These are phyloP conservation scores for Blastobotrys persicus DNA, from an alignment of 1,139 yeast genomes.

Conservation along the genomic window DNA sequence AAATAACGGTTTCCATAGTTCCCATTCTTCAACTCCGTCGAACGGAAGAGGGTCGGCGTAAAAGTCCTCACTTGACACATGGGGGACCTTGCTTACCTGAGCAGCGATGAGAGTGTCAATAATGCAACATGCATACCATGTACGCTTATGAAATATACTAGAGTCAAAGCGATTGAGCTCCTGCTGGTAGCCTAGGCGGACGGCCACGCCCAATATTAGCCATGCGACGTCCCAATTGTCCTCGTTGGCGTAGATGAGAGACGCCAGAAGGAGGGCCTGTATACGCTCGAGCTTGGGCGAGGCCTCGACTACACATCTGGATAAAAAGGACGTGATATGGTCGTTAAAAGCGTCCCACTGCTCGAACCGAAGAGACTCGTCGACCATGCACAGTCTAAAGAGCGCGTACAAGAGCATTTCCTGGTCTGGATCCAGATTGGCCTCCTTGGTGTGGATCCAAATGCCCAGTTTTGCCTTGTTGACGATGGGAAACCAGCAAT, in stretches of 20 bases:
- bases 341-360: background rate
- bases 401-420: constrained; percentile 15
- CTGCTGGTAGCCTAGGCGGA: constrained; percentile 18
- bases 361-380: background rate
- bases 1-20: constrained; percentile 18
- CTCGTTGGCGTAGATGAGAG: constrained; percentile 16
- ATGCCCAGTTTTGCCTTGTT: constrained; percentile 19
- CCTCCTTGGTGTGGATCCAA: constrained; percentile 15
- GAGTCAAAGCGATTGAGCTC: constrained; percentile 16
- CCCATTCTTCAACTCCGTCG: constrained; percentile 25
- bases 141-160: constrained; percentile 17
- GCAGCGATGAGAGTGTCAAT: constrained; percentile 24
- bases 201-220: constrained; percentile 21
- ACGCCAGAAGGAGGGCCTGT: constrained; percentile 19
- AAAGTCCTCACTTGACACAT: constrained; percentile 19
- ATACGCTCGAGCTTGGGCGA: constrained; percentile 16
- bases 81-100: constrained; percentile 22
- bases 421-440: constrained; percentile 14
- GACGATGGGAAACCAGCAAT: constrained; percentile 26
- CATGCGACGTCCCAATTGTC: constrained; percentile 23
- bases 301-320: background rate
- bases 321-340: constrained; percentile 3
- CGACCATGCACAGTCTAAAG: constrained; percentile 6
- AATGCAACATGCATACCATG: constrained; percentile 26
- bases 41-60: constrained; percentile 17